A percentile compares a stretch with the other conserved stretches of the same genome.
phyloP scores from a whole-genome alignment of 2,329 filamentous ascomycete genomes.

The Allantophomopsis lycopodina region DNA sequence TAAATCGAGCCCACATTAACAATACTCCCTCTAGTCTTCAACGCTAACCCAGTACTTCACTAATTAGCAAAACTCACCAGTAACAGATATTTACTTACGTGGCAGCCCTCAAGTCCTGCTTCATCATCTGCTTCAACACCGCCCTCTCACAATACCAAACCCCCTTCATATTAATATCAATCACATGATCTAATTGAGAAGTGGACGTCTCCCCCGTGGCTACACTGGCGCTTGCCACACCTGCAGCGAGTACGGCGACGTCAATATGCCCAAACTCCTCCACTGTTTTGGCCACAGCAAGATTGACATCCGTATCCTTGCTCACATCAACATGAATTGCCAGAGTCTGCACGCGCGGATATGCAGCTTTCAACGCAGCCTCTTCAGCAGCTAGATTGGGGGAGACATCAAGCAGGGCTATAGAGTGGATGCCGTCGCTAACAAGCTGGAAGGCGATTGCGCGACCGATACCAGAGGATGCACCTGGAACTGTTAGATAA shows the following conservation, averaged over 20 bases:
- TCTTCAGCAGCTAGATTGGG: not conserved
- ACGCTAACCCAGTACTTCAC: conserved; percentile 8
- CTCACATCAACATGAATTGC: conserved; percentile 5
- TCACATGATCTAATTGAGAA: conserved; percentile 12
- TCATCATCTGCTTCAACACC: conserved; percentile 16
- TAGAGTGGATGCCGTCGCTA: not conserved
- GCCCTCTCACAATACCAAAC: conserved; percentile 21
- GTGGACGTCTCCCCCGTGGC: conserved; percentile 8
- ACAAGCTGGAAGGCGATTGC: conserved; percentile 8
- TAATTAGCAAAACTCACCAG: not conserved
- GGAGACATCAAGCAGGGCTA: not conserved
- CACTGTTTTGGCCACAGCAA: conserved; percentile 20
- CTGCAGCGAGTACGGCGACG: conserved; percentile 38
- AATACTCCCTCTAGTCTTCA: conserved; percentile 13
- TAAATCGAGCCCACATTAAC: conserved; percentile 12
- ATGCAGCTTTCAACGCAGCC: not conserved
- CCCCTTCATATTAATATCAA: conserved; percentile 21
- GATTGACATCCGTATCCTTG: conserved; percentile 7
- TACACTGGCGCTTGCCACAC: conserved; percentile 3
- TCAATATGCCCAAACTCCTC: conserved; percentile 36
- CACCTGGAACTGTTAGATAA: conserved; percentile 4
- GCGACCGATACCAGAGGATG: conserved; percentile 10
- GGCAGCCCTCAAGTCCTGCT: conserved; percentile 9
- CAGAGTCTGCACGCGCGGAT: conserved; percentile 1
- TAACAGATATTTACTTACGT: conserved; percentile 4